Conservation (phyloP, 2,329 filamentous ascomycete genomes). For the Elsinoe arachidis region DNA sequence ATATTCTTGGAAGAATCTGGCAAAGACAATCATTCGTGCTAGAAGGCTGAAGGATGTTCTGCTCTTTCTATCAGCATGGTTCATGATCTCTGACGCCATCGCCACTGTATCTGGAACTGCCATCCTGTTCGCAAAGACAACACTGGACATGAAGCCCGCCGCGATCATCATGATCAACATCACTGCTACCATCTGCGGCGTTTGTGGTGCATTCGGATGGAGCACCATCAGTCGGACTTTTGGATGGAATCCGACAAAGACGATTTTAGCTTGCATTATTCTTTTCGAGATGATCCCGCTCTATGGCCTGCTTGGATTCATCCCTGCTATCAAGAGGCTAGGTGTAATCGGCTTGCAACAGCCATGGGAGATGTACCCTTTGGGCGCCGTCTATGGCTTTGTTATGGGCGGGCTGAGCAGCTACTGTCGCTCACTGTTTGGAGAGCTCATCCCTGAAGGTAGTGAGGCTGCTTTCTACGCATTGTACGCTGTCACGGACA, state of each 20-base stretch:
- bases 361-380: slow-evolving; percentile 92
- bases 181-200: slow-evolving; percentile 74
- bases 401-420: slow-evolving; percentile 87
- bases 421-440: slow-evolving; percentile 87
- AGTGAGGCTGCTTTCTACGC: slow-evolving; percentile 95
- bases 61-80: slow-evolving; percentile 82
- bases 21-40: slow-evolving; percentile 68
- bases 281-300: slow-evolving; percentile 88
- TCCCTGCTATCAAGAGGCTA: slow-evolving; percentile 66
- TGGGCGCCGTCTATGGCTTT: slow-evolving; percentile 84
- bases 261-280: slow-evolving; percentile 82
- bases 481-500: slow-evolving; percentile 94
- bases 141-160: slow-evolving; percentile 80
- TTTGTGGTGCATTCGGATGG: slow-evolving; percentile 86
- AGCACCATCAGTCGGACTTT: slow-evolving; percentile 64
- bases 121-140: slow-evolving; percentile 90
- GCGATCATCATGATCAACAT: slow-evolving; percentile 88
- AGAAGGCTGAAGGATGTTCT: slow-evolving; percentile 63
- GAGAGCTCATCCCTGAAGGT: slow-evolving; percentile 86
- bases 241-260: slow-evolving; percentile 68
- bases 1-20: slow-evolving; percentile 81
- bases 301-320: slow-evolving; percentile 81
- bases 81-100: slow-evolving; percentile 85
- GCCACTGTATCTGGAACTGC: slow-evolving; percentile 92
- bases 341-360: slow-evolving; percentile 82